Evolutionary conservation across 1,139 yeast genomes (phyloP), one percentile per base, ranked within the genome.

Genomic region (Cylindricascospora bacillispora): DNA sequence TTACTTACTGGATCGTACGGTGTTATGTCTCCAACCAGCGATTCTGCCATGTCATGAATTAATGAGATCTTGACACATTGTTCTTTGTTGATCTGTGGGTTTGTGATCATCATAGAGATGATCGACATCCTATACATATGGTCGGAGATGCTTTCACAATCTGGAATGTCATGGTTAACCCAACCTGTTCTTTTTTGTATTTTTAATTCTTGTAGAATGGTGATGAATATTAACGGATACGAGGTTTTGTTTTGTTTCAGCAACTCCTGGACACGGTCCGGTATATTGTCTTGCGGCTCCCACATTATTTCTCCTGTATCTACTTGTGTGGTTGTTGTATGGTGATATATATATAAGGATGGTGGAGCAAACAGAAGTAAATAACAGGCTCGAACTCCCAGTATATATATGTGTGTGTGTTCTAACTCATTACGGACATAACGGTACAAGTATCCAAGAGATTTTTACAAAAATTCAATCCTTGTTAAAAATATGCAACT

Each of bases 91-190:
- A 67, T 56, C 4, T 47, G 39, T 10, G 58, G 55, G 31, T 73
- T 57, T 43, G 80, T 77, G 24, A 81, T 66, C 21, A 82, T 57
- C 79, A 86, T 70, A 15, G 93, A 65, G 32, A 86, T 73, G 26
- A 86, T 63, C 4, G 86, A 74, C 97, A 92, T 89, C 37, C 99
- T 68, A 53, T 89, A 89, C 97, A 89, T 89, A 55, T 89, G 99
- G 13, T 92, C 98, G 12, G 89, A 69, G 34, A 89, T 86, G 33
- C 86, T 74, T 56, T 89, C 68, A 31, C 76, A 70, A 5, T 57
- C 54, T 0, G 72, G 66, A 20, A 86, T 65, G 12, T 70, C 71
- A 47, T 73, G 73, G 49, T 85, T 89, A 20, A 89, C 57, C 99
- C 99, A 89, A 3, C 99, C 99, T 0, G 98, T 89, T 51, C 99